Evolutionary conservation across 1,139 yeast species (phyloP), one percentile per base, ranked within the genome.

Genomic region (Nadsonia starkeyi-henricii): DNA sequence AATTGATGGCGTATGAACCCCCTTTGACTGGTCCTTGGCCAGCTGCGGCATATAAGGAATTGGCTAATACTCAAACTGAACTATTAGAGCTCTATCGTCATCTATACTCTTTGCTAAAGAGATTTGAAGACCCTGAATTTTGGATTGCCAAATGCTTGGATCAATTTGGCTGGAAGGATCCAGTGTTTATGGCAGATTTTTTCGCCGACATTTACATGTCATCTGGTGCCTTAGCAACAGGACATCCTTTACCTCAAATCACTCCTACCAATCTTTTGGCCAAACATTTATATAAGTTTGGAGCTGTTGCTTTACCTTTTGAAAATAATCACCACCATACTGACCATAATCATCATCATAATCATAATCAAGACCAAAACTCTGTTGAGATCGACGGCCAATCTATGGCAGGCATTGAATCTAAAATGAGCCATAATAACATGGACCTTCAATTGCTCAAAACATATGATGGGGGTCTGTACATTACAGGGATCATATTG

Each of bases 131-230:
- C 33, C 46, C 49, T 5, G 36, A 44, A 2, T 43, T 43, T 36
- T 47, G 49, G 49, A n/a, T 47, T 8, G 46, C 49, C 1, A 43
- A 47, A n/a, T 19, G 44, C 13, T 51, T 52, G 46, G 49, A 47
- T 21, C 45, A 54, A 42, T 50, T 53, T 36, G 65, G 65, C 9
- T 60, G 63, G 62, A 53, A 55, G 15, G 54, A 58, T 36, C 52
- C 53, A 36, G 55, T 53, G 7, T 50, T 61, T 37, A 52, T 53
- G 43, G 57, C 62, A 2, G 62, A 59, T 26, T 53, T 57, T 33
- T 58, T 61, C 48, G 59, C 64, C 3, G 55, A 57, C 12, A 43
- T 61, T 19, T 60, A 57, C 50, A 59, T 61, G 62, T 52, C 58
- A 5, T 54, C 61, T 13, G 51, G 51, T 18, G 56, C 64, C 15